phyloP scores from a whole-genome alignment of 202 grass and related monocot genomes.

The Schoenoplectus triqueter region DNA sequence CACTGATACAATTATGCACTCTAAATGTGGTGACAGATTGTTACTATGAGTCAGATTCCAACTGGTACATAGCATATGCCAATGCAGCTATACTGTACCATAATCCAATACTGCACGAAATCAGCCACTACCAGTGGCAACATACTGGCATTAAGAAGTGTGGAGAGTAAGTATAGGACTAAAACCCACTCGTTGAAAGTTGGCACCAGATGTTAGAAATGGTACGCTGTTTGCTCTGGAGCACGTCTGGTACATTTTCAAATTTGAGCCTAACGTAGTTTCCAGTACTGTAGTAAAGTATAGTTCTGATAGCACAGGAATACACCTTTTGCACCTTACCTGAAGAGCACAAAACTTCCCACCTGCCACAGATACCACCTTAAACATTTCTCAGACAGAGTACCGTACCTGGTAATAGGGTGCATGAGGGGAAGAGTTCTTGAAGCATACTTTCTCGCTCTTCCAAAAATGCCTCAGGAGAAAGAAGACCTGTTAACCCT shows the following conservation, averaged over 20 bases:
- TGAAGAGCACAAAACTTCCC: not conserved
- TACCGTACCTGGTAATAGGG: constrained; percentile 64
- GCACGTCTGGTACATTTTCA: not conserved
- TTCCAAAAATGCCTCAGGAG: constrained; percentile 74
- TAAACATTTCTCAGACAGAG: not conserved
- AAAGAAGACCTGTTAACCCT: constrained; percentile 67
- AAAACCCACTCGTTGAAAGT: not conserved
- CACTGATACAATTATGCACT: not conserved
- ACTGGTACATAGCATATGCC: not conserved
- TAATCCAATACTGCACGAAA: not conserved
- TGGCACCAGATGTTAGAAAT: not conserved
- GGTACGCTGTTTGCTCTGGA: not conserved
- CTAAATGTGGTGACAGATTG: not conserved
- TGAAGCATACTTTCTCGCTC: constrained; percentile 88
- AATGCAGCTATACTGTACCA: constrained; percentile 14
- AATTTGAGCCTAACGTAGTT: not conserved
- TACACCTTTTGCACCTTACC: not conserved
- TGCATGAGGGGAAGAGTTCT: constrained; percentile 84
- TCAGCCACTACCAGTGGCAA: too few species aligned
- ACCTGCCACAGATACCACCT: not conserved
- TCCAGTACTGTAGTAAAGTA: not conserved
- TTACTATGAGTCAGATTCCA: not conserved
- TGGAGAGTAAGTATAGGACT: not conserved
- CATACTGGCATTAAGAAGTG: not conserved
- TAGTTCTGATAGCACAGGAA: not conserved